Base-by-base conservation (phyloP, 179 eudicot species). In the Spinacia oleracea region DNA sequence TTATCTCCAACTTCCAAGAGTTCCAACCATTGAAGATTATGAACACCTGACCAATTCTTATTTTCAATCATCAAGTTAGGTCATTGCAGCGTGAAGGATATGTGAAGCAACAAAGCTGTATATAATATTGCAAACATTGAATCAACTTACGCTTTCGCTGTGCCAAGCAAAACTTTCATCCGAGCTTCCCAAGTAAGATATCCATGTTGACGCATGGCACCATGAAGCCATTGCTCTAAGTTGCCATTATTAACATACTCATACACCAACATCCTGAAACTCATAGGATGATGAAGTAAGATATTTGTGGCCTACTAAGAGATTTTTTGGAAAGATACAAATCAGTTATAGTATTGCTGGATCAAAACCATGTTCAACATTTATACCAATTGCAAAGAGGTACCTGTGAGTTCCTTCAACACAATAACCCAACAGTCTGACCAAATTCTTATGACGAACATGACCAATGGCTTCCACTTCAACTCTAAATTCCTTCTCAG, bases 381-480 rank as follows among this genome's bases (percentile, higher is more conserved):
- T 40, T 29, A 8, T 12, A 70, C 18, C 2, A 59, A 38, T 20
- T 56, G 65, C 72, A 71, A 0, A 58, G 35, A 83, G 51, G 65
- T 81, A 95, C 98, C 98, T 95, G 79, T 91, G 97, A 81, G 92
- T 91, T 85, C 98, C 98, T 88, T 95, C 98, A 77, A 93, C 86
- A 81, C 98, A 95, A 81, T 93, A 95, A 10, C 98, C 98, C 80
- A 95, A 80, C 73, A 93, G 92, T 10, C 98, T 87, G 81, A 95
- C 98, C 84, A 95, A 82, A 83, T 96, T 93, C 72, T 93, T 96
- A 76, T 96, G 99, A 38, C 99, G 91, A 43, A 96, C 99, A 31
- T 96, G 98, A 60, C 99, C 99, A 76, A 96, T 96, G 72, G 99
- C 99, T 82, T 96, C 99, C 51, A 96, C 99, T 86, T 96, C 99